phyloP scores from a whole-genome alignment of 192 early-diverging fungal species.

The Phlyctochytrium bullatum region DNA sequence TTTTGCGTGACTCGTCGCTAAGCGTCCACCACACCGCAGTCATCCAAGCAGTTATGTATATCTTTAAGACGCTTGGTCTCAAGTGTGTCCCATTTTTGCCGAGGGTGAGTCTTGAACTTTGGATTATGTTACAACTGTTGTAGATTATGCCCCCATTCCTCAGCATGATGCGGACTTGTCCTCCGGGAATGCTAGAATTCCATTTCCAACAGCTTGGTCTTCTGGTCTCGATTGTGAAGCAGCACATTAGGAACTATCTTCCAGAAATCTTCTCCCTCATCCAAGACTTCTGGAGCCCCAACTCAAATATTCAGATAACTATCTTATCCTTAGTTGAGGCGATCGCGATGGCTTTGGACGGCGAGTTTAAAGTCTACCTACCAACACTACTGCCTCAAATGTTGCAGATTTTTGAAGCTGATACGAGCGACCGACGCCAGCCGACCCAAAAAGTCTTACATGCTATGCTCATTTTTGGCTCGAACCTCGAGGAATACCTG shows the following conservation, averaged over 20 bases:
- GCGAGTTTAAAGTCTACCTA: constrained; percentile 83
- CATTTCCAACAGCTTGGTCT: constrained; percentile 86
- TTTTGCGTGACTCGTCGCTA: constrained; percentile 77
- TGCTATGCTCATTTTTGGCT: constrained; percentile 76
- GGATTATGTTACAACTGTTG: background rate
- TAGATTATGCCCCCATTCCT: constrained; percentile 89
- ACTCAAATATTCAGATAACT: constrained; percentile 72
- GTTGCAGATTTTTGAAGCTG: constrained; percentile 79
- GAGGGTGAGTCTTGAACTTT: constrained; percentile 47
- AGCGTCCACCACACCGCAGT: constrained; percentile 81
- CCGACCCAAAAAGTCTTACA: constrained; percentile 69
- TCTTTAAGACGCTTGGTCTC: constrained; percentile 84
- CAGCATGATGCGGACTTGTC: constrained; percentile 80
- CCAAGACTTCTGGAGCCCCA: constrained; percentile 70
- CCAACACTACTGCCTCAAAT: constrained; percentile 78
- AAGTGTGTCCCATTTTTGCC: constrained; percentile 89
- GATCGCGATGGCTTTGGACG: constrained; percentile 78
- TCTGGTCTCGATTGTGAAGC: constrained; percentile 79
- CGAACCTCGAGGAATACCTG: constrained; percentile 90
- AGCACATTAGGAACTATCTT: constrained; percentile 86
- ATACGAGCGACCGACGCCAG: constrained; percentile 64
- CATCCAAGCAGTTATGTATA: constrained; percentile 87
- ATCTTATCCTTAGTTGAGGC: constrained; percentile 84
- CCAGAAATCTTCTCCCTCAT: constrained; percentile 77
- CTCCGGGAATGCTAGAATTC: constrained; percentile 75